Base-by-base conservation (phyloP, 202 grass and related monocot species). In the Brachypodium distachyon region DNA sequence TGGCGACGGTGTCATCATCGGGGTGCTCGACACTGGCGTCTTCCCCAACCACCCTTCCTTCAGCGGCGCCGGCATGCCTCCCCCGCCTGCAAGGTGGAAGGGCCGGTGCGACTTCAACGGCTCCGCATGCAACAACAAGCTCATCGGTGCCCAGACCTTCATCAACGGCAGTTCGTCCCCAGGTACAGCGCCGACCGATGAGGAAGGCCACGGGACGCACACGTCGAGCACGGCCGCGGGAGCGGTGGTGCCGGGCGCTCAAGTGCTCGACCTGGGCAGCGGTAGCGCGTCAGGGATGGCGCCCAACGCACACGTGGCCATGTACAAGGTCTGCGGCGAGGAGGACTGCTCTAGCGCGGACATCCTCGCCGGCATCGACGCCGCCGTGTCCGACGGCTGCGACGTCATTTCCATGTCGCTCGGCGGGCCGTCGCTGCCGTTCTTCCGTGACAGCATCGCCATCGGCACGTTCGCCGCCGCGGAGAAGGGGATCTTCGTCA, bases 1-100 rank as follows among this genome's bases (percentile, higher is more conserved):
- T 7, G 65, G 65, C 5, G 65, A 68, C 0, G 65, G 64, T 23
- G 85, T 97, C 44, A 86, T 90, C 61, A 69, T 97, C n/a, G 93
- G 93, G 3, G 90, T 97, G 58, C 93, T 97, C 27, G 93, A 97
- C 74, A 97, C 90, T 14, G 93, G 93, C 21, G 65, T 97, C 9
- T 97, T n/a, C 9, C 65, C 65, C 25, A 11, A n/a, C 8, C 65
- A 68, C 16, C 65, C 65, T 4, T 47, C 41, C 14, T 68, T 68
- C 65, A 68, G 65, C 26, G 65, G 26, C 4, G 9, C 0, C 16
- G 65, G 41, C 0, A 68, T 68, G 65, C 41, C 41, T 3, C 41
- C 65, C 9, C 65, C 65, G 25, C 65, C 65, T 0, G 16, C 65
- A 40, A 68, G 47, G 41, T 68, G 65, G 65, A 68, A 68, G 41